Conservation (phyloP, 2,329 filamentous ascomycete genomes). For the Davidsoniella neocaledoniae region DNA sequence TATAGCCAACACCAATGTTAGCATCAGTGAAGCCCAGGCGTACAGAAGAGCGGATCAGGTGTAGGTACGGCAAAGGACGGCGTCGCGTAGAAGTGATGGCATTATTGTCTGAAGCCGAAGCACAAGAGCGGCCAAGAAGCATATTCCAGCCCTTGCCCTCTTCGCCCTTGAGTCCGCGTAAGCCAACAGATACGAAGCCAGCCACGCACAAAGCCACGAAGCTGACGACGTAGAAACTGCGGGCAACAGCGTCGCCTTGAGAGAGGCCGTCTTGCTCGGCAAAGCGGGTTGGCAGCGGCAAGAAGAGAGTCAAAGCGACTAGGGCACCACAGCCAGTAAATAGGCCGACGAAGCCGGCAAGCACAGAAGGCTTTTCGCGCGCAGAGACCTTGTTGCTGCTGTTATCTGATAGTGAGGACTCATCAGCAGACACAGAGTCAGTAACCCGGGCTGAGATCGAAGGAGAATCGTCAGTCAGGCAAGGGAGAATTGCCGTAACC, state of each 20-base stretch:
- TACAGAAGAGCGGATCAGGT: constrained; percentile 45
- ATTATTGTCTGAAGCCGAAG: too few relatives aligned
- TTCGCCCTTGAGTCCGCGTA: constrained; percentile 54
- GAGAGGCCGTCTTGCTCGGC: constrained; percentile 52
- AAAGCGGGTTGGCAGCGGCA: constrained; percentile 75
- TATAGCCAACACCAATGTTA: constrained; percentile 70
- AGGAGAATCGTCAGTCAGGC: constrained; percentile 32
- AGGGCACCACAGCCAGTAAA: constrained; percentile 88
- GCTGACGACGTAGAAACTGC: constrained; percentile 80
- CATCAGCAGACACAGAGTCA: too few relatives aligned
- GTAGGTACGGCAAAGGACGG: constrained; percentile 33
- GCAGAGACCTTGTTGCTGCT: constrained; percentile 5
- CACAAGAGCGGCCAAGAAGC: constrained; percentile 27
- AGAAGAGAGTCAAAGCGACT: constrained; percentile 63
- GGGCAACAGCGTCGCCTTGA: constrained; percentile 55
- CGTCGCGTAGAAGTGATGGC: not conserved
- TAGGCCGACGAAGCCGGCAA: constrained; percentile 80
- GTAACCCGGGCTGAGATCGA: not conserved
- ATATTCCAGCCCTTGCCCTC: constrained; percentile 56
- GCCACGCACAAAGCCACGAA: constrained; percentile 55
- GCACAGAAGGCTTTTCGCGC: constrained; percentile 33
- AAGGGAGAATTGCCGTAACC: constrained; percentile 88
- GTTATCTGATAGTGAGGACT: too few relatives aligned
- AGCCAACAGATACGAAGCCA: constrained; percentile 59
- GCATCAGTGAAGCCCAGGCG: constrained; percentile 57